Conservation (phyloP, 768 basidiomycete species). For the Russula lepida region DNA sequence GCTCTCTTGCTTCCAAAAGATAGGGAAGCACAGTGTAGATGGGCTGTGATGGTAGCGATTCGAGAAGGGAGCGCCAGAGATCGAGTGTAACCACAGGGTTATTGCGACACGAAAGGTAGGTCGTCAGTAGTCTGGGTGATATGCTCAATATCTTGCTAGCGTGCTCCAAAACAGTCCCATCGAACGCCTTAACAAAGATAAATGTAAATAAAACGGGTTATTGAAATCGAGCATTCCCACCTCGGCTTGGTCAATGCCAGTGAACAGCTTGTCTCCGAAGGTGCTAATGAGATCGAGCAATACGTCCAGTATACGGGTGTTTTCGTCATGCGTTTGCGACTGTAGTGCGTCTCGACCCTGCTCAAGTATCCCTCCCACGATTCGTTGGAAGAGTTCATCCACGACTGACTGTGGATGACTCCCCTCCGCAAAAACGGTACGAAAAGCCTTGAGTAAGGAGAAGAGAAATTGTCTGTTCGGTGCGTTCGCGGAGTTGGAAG, state of each 20-base stretch:
- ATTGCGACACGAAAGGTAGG: conserved; percentile 42
- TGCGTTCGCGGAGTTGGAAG: background rate
- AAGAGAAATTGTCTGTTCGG: conserved; percentile 33
- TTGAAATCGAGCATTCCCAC: conserved; percentile 29
- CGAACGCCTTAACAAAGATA: conserved; percentile 33
- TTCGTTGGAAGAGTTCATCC: conserved; percentile 27
- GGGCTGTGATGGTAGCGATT: conserved; percentile 31
- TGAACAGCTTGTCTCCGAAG: conserved; percentile 46
- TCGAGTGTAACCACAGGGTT: conserved; percentile 26
- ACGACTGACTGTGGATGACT: conserved; percentile 25
- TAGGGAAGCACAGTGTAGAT: conserved; percentile 28
- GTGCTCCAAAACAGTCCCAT: conserved; percentile 35
- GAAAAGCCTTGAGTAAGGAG: conserved; percentile 39
- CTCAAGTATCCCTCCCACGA: conserved; percentile 31
- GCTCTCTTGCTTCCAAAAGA: conserved; percentile 37
- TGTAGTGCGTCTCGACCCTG: conserved; percentile 27
- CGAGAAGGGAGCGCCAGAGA: conserved; percentile 46
- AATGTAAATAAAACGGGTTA: background rate
- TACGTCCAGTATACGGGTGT: conserved; percentile 16
- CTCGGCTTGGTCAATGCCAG: conserved; percentile 34
- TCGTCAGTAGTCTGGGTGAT: conserved; percentile 39
- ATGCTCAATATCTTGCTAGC: conserved; percentile 33
- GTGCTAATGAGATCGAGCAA: conserved; percentile 41
- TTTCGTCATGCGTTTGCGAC: conserved; percentile 20
- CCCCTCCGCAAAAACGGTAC: conserved; percentile 32